phyloP scores from a whole-genome alignment of 495 filamentous ascomycete genomes.

The Podospora pseudocomata region DNA sequence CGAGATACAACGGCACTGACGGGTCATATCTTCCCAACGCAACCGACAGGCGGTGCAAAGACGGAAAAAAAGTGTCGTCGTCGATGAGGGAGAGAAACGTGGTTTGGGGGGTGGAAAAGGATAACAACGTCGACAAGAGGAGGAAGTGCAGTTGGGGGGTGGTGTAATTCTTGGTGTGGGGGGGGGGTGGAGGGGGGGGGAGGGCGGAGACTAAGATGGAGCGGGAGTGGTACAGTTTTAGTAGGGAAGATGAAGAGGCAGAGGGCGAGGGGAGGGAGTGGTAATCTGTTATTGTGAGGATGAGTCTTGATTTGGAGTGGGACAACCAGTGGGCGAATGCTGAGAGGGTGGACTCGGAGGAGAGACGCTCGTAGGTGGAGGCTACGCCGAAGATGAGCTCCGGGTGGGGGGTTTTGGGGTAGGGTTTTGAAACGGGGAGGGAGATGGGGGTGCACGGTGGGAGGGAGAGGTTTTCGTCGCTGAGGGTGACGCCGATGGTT shows the following conservation, averaged over 20 bases:
- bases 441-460: conserved; percentile 31
- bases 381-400: conserved; percentile 56
- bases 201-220: conserved; percentile 53
- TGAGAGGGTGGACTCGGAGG: conserved; percentile 45
- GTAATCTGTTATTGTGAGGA: conserved; percentile 54
- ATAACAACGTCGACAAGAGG: conserved; percentile 54
- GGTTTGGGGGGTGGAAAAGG: conserved; percentile 51
- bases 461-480: conserved; percentile 22
- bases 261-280: conserved; percentile 27
- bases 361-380: conserved; percentile 53
- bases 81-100: conserved; percentile 64
- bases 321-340: conserved; percentile 61
- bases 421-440: conserved; percentile 33
- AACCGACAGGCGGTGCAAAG: conserved; percentile 54
- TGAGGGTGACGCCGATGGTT: conserved; percentile 31
- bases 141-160: conserved; percentile 63
- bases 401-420: conserved; percentile 27
- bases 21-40: conserved; percentile 47
- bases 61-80: conserved; percentile 72
- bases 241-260: conserved; percentile 17
- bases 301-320: conserved; percentile 51
- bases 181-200: conserved; percentile 31
- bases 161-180: conserved; percentile 9
- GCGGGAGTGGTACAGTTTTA: conserved; percentile 32
- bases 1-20: conserved; percentile 54